These are phyloP conservation scores for Beauveria bassiana DNA, from an alignment of 2,329 filamentous ascomycete genomes.

Conservation along the genomic window DNA sequence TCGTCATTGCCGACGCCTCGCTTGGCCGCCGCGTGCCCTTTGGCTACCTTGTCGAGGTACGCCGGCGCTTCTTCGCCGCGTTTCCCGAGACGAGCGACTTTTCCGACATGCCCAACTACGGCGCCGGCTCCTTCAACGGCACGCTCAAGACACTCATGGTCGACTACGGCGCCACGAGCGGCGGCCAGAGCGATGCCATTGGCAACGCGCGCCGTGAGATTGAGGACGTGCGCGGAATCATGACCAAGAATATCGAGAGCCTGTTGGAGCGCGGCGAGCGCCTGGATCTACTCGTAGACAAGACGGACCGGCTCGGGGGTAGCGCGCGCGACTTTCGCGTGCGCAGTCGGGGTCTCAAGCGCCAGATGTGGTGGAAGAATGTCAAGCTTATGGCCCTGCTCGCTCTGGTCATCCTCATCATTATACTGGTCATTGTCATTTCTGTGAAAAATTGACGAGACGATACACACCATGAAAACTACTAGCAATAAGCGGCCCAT, in stretches of 20 bases:
- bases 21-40: constrained; percentile 87
- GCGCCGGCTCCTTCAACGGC: constrained; percentile 78
- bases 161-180: constrained; percentile 72
- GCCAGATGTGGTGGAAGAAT: constrained; percentile 99
- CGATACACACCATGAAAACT: neutral
- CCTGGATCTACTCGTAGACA: constrained; percentile 89
- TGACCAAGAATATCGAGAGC: constrained; percentile 92
- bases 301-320: constrained; percentile 86
- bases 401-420: constrained; percentile 56
- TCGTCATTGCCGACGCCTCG: constrained; percentile 75
- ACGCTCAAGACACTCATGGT: constrained; percentile 72
- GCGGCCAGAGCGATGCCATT: constrained; percentile 72
- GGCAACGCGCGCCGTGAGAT: constrained; percentile 81
- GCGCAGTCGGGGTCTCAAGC: constrained; percentile 73
- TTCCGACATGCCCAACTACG: constrained; percentile 74
- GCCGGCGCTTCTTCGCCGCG: constrained; percentile 71
- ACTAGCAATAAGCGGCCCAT: neutral
- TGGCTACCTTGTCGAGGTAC: constrained; percentile 84
- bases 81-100: constrained; percentile 67
- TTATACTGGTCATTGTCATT: constrained; percentile 48
- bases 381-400: constrained; percentile 84
- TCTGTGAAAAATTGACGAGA: constrained; percentile 37
- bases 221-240: constrained; percentile 83
- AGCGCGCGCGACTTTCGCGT: constrained; percentile 87
- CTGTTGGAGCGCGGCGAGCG: constrained; percentile 84